A percentile compares a stretch with the other conserved stretches of the same genome.
Evolutionary conservation across 1,284 basidiomycete genomes (phyloP).

Genomic region (Microbotryum lychnidis-dioicae): DNA sequence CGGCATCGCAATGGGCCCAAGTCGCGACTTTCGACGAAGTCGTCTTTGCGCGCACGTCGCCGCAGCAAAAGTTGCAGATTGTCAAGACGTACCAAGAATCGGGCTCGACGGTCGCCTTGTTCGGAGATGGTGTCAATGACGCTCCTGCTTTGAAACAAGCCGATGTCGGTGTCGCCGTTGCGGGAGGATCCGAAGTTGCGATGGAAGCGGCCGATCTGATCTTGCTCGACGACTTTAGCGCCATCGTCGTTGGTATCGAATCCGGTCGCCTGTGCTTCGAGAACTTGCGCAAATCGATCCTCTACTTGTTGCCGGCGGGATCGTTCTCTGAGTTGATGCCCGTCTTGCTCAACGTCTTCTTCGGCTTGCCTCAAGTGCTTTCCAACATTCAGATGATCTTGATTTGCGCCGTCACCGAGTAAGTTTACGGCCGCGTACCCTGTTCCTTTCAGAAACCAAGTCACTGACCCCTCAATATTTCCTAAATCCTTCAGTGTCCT

Average conservation of each 20-base stretch:
- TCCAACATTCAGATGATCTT: slow-evolving; percentile 52
- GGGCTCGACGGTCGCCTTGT: slow-evolving; percentile 50
- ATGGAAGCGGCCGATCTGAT: slow-evolving; percentile 43
- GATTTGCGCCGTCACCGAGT: slow-evolving; percentile 47
- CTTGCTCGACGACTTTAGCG: slow-evolving; percentile 42
- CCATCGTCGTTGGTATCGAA: slow-evolving; percentile 44
- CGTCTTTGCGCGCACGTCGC: slow-evolving; percentile 64
- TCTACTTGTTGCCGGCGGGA: slow-evolving; percentile 32
- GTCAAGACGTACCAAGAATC: slow-evolving; percentile 54
- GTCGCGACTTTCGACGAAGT: slow-evolving; percentile 54
- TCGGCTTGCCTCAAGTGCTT: slow-evolving; percentile 50
- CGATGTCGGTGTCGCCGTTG: slow-evolving; percentile 47
- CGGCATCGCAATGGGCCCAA: slow-evolving; percentile 48
- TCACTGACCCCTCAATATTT: too few species aligned
- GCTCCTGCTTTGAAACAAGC: slow-evolving; percentile 48
- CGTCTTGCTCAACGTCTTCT: slow-evolving; percentile 50
- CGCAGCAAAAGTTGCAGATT: slow-evolving; percentile 59
- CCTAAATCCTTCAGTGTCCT: slow-evolving; percentile 32
- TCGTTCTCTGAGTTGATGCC: slow-evolving; percentile 62
- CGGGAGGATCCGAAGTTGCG: slow-evolving; percentile 44
- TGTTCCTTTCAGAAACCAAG: too few species aligned
- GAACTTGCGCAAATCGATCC: slow-evolving; percentile 52
- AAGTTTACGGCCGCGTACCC: too few species aligned
- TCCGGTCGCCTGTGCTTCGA: slow-evolving; percentile 53
- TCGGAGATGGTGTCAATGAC: slow-evolving; percentile 66